Base-by-base conservation (phyloP, 176 grass and related monocot genomes). In the Ensete ventricosum region DNA sequence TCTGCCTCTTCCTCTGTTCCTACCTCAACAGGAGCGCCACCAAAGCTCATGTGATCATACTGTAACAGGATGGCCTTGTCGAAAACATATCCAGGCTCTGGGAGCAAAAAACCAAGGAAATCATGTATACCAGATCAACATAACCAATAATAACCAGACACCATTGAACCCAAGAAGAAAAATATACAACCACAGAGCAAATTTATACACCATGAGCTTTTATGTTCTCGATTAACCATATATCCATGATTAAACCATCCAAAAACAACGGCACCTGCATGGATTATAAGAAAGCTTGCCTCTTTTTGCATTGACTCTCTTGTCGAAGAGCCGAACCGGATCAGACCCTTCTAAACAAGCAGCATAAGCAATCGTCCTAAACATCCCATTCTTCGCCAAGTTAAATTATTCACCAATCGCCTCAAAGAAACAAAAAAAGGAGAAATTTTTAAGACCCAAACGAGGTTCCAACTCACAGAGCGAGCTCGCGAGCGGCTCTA, bases 11-110 rank as follows among this genome's bases (percentile, higher is more conserved):
- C 88, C 62, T 98, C 88, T 2, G 86, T 93, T 53, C 74, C 85
- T 51, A 87, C 94, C 84, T 98, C 82, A 8, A 98, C 77, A 5
- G 94, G 90, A 14, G 82, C 86, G 66, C 81, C 82, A 0, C 86
- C 88, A 14, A 98, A 98, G 57, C 86, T 89, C 94, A 93, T 98
- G 64, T 93, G 91, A 77, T 91, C 84, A 80, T 93, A 98, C 2
- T 67, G 90, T 64, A 87, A 73, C 63, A 98, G 43, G 62, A 67
- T 78, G 9, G 80, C 71, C 82, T 91, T 98, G 52, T 98, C 81
- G 14, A 93, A 98, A 69, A 83, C 72, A 93, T 66, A 91, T 6
- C 94, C 94, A 8, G 80, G 88, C 80, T 93, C 94, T 98, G 80
- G 79, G 22, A 22, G 21, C 2, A 14, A 2, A 55, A 57, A 57